Evolutionary conservation across 768 basidiomycete genomes (phyloP).

Genomic region (Mycena alexandri): DNA sequence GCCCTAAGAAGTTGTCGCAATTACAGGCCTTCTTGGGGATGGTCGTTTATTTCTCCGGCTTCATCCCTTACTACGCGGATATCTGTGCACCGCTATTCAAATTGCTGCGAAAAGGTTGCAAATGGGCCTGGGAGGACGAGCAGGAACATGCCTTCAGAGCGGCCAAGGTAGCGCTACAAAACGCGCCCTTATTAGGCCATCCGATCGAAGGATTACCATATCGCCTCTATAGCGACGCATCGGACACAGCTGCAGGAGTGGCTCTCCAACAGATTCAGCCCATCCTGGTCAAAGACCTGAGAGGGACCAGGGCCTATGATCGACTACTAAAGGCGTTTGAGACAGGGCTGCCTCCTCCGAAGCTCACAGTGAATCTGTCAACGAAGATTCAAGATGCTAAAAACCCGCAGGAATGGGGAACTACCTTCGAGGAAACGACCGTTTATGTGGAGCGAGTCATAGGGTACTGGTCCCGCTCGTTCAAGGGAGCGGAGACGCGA

Average conservation of each 20-base stretch:
- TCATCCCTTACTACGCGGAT: background rate
- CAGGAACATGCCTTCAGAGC: background rate
- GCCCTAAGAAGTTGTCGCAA: background rate
- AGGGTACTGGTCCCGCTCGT: slow-evolving; percentile 38
- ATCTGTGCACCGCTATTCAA: background rate
- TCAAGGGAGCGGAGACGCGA: slow-evolving; percentile 41
- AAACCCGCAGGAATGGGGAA: background rate
- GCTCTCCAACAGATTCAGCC: slow-evolving; percentile 37
- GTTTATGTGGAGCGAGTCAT: slow-evolving; percentile 37
- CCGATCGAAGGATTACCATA: slow-evolving; percentile 39
- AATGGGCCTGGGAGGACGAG: background rate
- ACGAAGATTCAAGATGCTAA: background rate
- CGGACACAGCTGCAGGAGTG: slow-evolving; percentile 16
- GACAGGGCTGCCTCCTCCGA: background rate
- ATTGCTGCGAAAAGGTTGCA: background rate
- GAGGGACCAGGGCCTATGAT: slow-evolving; percentile 25
- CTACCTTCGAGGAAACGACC: background rate
- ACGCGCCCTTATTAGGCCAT: slow-evolving; percentile 42
- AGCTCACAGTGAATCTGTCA: background rate
- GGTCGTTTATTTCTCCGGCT: slow-evolving; percentile 15
- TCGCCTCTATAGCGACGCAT: slow-evolving; percentile 44
- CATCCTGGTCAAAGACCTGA: slow-evolving; percentile 23
- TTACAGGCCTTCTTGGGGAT: slow-evolving; percentile 41
- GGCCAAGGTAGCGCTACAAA: too few relatives aligned
- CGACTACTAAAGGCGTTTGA: slow-evolving; percentile 28